These are phyloP conservation scores for Mycena belliarum DNA, from an alignment of 768 basidiomycete species.

Conservation along the genomic window DNA sequence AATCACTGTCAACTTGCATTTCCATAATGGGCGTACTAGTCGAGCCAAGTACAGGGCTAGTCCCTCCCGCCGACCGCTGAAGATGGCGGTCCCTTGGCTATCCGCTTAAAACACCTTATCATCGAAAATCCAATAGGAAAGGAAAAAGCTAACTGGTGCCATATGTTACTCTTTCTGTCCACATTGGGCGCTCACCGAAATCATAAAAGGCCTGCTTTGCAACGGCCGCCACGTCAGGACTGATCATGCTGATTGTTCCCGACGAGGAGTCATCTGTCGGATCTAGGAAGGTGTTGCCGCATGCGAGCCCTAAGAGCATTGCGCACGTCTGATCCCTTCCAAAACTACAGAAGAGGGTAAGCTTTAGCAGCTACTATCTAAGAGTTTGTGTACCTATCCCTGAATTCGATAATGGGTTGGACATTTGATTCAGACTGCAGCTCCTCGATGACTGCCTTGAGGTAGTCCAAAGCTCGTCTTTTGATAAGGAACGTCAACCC, in stretches of 20 bases:
- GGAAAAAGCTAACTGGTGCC: constrained; percentile 57
- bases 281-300: constrained; percentile 81
- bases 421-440: constrained; percentile 74
- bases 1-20: constrained; percentile 66
- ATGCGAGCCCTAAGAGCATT: constrained; percentile 85
- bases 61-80: constrained; percentile 88
- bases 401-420: constrained; percentile 80
- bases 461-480: constrained; percentile 81
- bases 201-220: constrained; percentile 89
- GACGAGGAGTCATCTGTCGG: constrained; percentile 48
- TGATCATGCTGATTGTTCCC: constrained; percentile 49
- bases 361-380: neutral
- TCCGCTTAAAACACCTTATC: constrained; percentile 45
- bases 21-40: constrained; percentile 87
- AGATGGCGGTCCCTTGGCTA: constrained; percentile 71
- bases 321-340: constrained; percentile 91
- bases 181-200: constrained; percentile 80
- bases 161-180: constrained; percentile 76
- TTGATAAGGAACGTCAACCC: constrained; percentile 82
- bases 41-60: constrained; percentile 86
- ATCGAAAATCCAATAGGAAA: neutral
- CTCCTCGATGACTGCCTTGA: constrained; percentile 81
- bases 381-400: constrained; percentile 63
- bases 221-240: constrained; percentile 63
- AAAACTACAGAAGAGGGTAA: constrained; percentile 52